Evolutionary conservation across 2,329 filamentous ascomycete genomes (phyloP).

Genomic region (Aspergillus spinulosporus): DNA sequence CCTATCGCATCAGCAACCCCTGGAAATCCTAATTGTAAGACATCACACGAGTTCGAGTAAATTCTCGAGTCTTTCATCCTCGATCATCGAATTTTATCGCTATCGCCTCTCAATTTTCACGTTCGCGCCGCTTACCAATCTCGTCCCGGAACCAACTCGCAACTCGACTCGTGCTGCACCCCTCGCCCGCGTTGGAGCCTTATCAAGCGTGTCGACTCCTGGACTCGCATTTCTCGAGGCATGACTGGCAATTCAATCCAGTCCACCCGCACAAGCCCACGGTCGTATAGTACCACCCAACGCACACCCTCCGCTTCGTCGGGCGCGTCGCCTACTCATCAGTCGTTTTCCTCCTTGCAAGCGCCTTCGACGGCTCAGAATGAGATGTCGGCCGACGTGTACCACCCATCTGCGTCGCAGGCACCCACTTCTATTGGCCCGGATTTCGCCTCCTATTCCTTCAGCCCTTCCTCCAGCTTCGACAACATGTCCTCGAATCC

Average conservation of each 20-base stretch:
- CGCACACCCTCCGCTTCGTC: slow-evolving; percentile 43
- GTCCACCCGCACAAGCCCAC: slow-evolving; percentile 45
- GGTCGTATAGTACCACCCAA: slow-evolving; percentile 41
- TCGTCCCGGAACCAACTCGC: slow-evolving; percentile 9
- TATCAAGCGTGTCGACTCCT: slow-evolving; percentile 19
- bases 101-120: neutral
- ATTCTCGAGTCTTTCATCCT: slow-evolving; percentile 2
- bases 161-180: slow-evolving; percentile 17
- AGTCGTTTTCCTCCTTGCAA: slow-evolving; percentile 36
- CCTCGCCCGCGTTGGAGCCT: slow-evolving; percentile 15
- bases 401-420: slow-evolving; percentile 41
- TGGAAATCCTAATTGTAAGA: slow-evolving; percentile 13
- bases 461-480: slow-evolving; percentile 40
- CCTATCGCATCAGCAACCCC: slow-evolving; percentile 16
- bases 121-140: neutral
- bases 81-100: neutral
- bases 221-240: slow-evolving; percentile 29
- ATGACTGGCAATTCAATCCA: slow-evolving; percentile 46
- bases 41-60: slow-evolving; percentile 6
- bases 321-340: slow-evolving; percentile 40
- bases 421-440: slow-evolving; percentile 35
- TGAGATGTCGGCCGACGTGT: slow-evolving; percentile 48
- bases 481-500: slow-evolving; percentile 28
- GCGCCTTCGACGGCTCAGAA: slow-evolving; percentile 41
- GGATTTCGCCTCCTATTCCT: slow-evolving; percentile 40